phyloP scores from a whole-genome alignment of 257 asterid species.

The Jaltomata sinuosa region DNA sequence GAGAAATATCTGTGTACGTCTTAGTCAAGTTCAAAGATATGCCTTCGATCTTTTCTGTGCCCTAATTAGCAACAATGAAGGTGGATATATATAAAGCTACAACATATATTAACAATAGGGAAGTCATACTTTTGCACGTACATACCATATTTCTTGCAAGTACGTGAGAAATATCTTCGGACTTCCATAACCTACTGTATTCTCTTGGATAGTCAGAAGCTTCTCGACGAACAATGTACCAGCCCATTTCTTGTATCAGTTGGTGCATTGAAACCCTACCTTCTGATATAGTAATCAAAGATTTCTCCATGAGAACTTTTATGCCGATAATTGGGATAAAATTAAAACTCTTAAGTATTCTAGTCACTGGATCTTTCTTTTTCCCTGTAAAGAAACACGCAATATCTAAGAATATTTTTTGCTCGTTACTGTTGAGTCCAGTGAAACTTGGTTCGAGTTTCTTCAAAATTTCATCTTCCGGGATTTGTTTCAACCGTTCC shows the following conservation, averaged over 20 bases:
- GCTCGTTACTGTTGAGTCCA: background rate
- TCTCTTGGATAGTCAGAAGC: background rate
- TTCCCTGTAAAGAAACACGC: background rate
- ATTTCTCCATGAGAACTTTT: background rate
- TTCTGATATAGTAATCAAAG: background rate
- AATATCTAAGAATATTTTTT: slow-evolving; percentile 2
- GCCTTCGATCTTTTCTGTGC: slow-evolving; percentile 5
- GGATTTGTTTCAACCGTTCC: background rate
- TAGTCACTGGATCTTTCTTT: background rate
- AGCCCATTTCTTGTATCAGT: slow-evolving; percentile 2
- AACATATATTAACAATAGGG: background rate
- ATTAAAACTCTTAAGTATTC: background rate
- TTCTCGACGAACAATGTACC: slow-evolving; percentile 1
- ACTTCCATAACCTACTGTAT: background rate
- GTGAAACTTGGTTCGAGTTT: background rate
- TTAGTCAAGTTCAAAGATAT: background rate
- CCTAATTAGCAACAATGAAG: background rate
- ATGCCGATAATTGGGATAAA: background rate
- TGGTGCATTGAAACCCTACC: background rate
- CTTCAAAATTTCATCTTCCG: background rate
- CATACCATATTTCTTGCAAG: background rate
- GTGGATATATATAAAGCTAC: background rate
- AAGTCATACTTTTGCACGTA: background rate
- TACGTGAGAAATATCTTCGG: background rate
- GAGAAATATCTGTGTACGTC: background rate